Percentiles rank a stretch among this genome's conserved stretches.
These are phyloP conservation scores for Claviceps citrina DNA, from an alignment of 2,329 filamentous ascomycete genomes.

Conservation along the genomic window DNA sequence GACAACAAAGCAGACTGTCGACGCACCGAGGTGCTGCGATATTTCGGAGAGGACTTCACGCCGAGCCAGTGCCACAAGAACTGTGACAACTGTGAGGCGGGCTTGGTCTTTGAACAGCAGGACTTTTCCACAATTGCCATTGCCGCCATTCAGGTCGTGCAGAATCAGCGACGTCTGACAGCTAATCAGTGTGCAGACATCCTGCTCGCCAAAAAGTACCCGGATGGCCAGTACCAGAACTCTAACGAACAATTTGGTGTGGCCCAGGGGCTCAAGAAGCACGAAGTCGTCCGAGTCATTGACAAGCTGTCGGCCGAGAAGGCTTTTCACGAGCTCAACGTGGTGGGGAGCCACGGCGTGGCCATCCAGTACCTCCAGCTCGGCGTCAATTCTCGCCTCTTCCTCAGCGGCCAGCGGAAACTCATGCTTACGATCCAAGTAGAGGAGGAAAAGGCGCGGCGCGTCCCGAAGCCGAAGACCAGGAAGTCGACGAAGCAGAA, in stretches of 20 bases:
- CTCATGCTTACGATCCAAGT: slow-evolving; percentile 30
- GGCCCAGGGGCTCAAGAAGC: slow-evolving; percentile 53
- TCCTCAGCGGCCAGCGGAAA: slow-evolving; percentile 28
- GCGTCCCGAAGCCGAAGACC: slow-evolving; percentile 16
- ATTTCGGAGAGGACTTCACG: slow-evolving; percentile 79
- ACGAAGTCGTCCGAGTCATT: slow-evolving; percentile 74
- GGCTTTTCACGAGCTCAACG: slow-evolving; percentile 55
- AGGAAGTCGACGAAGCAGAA: slow-evolving; percentile 25
- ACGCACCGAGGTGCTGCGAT: slow-evolving; percentile 73
- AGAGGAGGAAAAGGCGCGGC: slow-evolving; percentile 15
- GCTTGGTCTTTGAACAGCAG: slow-evolving; percentile 50
- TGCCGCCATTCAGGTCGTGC: slow-evolving; percentile 54
- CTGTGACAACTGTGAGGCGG: slow-evolving; percentile 83
- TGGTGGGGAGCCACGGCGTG: slow-evolving; percentile 39
- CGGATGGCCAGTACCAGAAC: slow-evolving; percentile 36
- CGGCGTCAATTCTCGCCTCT: slow-evolving; percentile 26
- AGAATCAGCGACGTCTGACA: slow-evolving; percentile 47
- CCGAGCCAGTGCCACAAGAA: slow-evolving; percentile 52
- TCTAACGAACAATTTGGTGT: slow-evolving; percentile 50
- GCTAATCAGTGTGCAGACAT: slow-evolving; percentile 72
- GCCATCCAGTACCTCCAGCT: slow-evolving; percentile 55
- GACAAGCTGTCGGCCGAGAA: slow-evolving; percentile 59
- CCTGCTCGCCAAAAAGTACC: slow-evolving; percentile 54
- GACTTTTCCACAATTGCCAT: slow-evolving; percentile 67
- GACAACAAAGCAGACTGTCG: slow-evolving; percentile 82